Conservation (phyloP, 176 grass and related monocot genomes). For the Calamus simplicifolius region DNA sequence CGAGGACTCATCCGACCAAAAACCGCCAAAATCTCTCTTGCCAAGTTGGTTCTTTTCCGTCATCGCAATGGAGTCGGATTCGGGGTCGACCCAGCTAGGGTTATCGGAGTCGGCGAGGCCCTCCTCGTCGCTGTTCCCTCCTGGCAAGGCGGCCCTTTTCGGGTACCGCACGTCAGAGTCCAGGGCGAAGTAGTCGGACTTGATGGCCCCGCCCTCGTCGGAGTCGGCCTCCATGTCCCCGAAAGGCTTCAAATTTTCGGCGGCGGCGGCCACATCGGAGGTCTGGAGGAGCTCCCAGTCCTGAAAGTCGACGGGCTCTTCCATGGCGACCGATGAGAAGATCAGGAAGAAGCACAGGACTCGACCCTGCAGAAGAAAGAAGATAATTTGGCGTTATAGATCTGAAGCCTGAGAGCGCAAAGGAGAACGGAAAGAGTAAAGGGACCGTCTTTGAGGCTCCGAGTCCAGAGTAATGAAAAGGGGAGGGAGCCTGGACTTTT, state of each 20-base stretch:
- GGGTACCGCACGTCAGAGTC: constrained; percentile 40
- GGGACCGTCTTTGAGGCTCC: too few relatives aligned
- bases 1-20: constrained; percentile 58
- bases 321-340: constrained; percentile 25
- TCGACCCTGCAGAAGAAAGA: background rate
- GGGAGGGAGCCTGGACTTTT: too few relatives aligned
- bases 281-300: constrained; percentile 74
- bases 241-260: background rate
- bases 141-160: constrained; percentile 23
- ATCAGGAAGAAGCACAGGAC: background rate
- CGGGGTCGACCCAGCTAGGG: constrained; percentile 67
- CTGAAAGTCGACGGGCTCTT: constrained; percentile 25
- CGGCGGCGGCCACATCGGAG: constrained; percentile 15
- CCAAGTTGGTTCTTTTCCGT: too few relatives aligned
- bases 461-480: too few relatives aligned
- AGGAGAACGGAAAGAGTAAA: too few relatives aligned
- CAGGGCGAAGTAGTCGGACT: constrained; percentile 81
- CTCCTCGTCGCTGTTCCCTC: constrained; percentile 17
- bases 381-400: too few relatives aligned
- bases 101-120: constrained; percentile 30
- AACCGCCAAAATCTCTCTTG: constrained; percentile 28
- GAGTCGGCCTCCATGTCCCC: constrained; percentile 8
- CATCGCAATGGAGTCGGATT: constrained; percentile 15
- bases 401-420: too few relatives aligned
- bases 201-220: constrained; percentile 58